Base-by-base conservation (phyloP, 176 grass and related monocot species). In the Puya raimondii region DNA sequence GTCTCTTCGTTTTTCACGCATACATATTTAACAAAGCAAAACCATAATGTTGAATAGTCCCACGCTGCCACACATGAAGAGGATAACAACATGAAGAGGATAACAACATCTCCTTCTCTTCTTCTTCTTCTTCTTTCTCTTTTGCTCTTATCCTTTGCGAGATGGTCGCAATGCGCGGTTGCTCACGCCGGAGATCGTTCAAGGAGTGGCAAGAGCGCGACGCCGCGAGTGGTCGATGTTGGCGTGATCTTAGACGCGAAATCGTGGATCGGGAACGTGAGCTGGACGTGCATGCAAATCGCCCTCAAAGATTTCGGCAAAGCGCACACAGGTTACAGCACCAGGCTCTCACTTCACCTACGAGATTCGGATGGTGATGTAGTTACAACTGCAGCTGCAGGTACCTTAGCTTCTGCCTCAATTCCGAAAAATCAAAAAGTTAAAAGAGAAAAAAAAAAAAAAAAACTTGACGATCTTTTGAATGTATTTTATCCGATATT, bases 301-400 rank as follows among this genome's bases (percentile, higher is more conserved):
- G 85, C 89, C 9, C 18, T 88, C 18, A 85, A 92, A 20, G 89
- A 92, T 68, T 92, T 88, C 70, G 80, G 85, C 48, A 23, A 47
- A 1, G 59, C 17, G 10, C 59, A 88, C 52, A 11, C 2, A 18
- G 78, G 76, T 53, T 83, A 69, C 27, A 81, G 50, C 66, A 83
- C 80, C 7, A 80, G 64, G 76, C 29, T 88, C 3, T 48, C 76
- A 12, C 73, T 88, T 14, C 79, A 78, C 58, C 15, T 82, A 50
- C 74, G 72, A 18, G 84, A 92, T 72, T 80, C 85, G 33, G 78
- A 50, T 11, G 15, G 64, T 0, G 76, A 85, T 25, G 70, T 78
- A 50, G 15, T 88, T 33, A 52, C 50, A 65, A 85, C 89, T 50
- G 82, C 89, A 65, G 20, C 79, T 33, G 76, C 64, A 80, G 89